These are phyloP conservation scores for Yueomyces sinensis DNA, from an alignment of 805 yeast genomes.

Conservation along the genomic window DNA sequence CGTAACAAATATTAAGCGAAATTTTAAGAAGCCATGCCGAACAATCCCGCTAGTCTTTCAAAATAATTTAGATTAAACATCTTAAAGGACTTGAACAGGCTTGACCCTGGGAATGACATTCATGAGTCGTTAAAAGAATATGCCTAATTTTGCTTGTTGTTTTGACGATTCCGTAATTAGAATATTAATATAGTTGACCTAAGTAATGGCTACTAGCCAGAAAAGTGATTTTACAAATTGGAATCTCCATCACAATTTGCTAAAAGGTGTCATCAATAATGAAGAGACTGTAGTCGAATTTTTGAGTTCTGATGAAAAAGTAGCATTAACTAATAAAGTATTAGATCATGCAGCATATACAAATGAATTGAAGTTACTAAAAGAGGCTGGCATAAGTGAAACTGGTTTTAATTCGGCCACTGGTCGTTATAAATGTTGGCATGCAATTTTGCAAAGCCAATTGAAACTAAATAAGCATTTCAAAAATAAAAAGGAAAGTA, in stretches of 20 bases:
- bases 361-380: constrained; percentile 5
- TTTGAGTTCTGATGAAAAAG: background rate
- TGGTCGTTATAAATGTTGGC: constrained; percentile 13
- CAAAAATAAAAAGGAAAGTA: background rate
- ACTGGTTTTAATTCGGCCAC: constrained; percentile 15
- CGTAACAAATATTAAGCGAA: no score
- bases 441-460: constrained; percentile 19
- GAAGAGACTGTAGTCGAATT: background rate
- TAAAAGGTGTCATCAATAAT: background rate
- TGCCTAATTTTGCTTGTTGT: no score
- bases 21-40: no score
- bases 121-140: no score
- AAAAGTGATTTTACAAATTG: background rate
- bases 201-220: no score
- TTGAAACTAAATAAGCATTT: background rate
- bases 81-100: no score
- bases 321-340: constrained; percentile 3
- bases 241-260: background rate
- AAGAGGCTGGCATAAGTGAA: constrained; percentile 11
- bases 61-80: no score
- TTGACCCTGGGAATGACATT: no score
- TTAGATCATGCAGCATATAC: constrained; percentile 8
- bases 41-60: no score
- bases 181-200: no score
- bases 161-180: no score